Conservation (phyloP, 2,329 filamentous ascomycete species). For the Pyricularia grisea region DNA sequence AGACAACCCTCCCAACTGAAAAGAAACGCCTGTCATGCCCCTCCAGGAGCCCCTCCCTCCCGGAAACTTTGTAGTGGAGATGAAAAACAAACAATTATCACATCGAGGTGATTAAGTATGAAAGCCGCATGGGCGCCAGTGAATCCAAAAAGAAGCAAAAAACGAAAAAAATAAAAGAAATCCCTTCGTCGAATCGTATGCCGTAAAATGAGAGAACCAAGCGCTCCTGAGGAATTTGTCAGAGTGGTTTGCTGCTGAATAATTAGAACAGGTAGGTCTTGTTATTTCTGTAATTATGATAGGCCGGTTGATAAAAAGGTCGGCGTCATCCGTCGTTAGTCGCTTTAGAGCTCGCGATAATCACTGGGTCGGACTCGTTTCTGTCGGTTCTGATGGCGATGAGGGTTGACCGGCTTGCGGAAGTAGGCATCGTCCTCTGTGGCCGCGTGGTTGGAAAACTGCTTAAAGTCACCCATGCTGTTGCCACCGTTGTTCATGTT, state of each 20-base stretch:
- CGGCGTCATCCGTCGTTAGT: not conserved
- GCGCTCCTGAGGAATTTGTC: not conserved
- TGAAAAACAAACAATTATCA: not conserved
- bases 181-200: not conserved
- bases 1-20: not conserved
- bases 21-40: not conserved
- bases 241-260: not conserved
- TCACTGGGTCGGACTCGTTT: constrained; percentile 78
- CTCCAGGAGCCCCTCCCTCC: not conserved
- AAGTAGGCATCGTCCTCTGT: constrained; percentile 89
- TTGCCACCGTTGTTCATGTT: constrained; percentile 10
- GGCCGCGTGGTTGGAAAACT: constrained; percentile 42
- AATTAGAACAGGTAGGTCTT: not conserved
- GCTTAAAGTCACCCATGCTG: constrained; percentile 27
- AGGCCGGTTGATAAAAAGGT: no score
- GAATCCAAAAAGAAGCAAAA: not conserved
- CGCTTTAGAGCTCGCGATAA: constrained; percentile 67
- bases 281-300: not conserved
- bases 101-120: not conserved
- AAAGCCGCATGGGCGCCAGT: not conserved
- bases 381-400: constrained; percentile 76
- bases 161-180: not conserved
- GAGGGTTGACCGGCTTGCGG: constrained; percentile 88
- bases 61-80: not conserved
- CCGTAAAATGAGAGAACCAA: not conserved